These are phyloP conservation scores for Cicer pinnatifidum DNA, from an alignment of 306 rosid genomes.

Conservation along the genomic window DNA sequence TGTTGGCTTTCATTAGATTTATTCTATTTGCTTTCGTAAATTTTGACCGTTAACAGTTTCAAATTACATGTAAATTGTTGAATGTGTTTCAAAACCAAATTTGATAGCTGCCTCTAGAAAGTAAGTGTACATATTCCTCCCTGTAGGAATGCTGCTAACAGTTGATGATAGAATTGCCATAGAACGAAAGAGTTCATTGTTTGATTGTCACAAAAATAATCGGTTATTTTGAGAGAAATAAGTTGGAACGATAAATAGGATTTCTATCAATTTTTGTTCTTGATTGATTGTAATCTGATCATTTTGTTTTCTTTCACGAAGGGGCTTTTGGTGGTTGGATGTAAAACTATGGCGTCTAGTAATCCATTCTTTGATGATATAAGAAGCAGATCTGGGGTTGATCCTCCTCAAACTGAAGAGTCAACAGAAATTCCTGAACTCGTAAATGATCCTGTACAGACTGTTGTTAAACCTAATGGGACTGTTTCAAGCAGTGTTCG, in stretches of 20 bases:
- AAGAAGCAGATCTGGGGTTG: constrained; percentile 75
- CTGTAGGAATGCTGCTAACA: neutral
- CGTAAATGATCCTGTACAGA: constrained; percentile 59
- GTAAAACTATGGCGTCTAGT: constrained; percentile 62
- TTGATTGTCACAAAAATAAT: neutral
- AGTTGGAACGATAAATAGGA: neutral
- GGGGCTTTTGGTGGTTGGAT: constrained; percentile 36
- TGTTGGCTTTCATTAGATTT: constrained; percentile 10
- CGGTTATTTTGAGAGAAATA: neutral
- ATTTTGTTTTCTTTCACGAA: constrained; percentile 40
- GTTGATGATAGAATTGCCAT: constrained; percentile 1
- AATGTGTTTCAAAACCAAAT: constrained; percentile 11
- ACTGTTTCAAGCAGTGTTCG: constrained; percentile 89
- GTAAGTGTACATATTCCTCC: constrained; percentile 1
- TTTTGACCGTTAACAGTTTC: neutral
- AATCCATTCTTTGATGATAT: constrained; percentile 73
- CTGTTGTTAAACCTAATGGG: constrained; percentile 60
- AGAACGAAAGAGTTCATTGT: neutral
- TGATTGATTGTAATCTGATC: constrained; percentile 12
- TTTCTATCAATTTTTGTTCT: constrained; percentile 10
- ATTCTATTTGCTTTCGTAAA: neutral
- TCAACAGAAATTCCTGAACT: constrained; percentile 62
- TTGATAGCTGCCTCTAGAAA: neutral
- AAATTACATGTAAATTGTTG: neutral
- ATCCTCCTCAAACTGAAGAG: constrained; percentile 81